Percentiles rank a stretch among this genome's conserved stretches.
These are phyloP conservation scores for Backusella sp. DNA, from an alignment of 192 early-diverging fungal species.

Conservation along the genomic window DNA sequence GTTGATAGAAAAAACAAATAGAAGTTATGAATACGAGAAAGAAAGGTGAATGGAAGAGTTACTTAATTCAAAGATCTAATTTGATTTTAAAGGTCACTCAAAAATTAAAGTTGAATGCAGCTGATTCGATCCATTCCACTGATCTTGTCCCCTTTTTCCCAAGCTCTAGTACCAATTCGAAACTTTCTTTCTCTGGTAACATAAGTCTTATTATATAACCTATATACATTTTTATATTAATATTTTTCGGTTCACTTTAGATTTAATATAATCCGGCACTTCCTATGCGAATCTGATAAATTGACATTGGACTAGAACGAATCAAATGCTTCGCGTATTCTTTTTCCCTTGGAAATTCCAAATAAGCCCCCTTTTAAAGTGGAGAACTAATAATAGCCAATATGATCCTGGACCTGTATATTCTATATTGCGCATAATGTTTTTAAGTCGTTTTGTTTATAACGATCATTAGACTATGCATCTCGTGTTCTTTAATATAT, in stretches of 20 bases:
- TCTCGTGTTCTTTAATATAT: neutral
- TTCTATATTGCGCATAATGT: neutral
- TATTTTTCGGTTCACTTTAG: neutral
- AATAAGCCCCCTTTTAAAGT: neutral
- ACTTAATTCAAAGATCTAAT: neutral
- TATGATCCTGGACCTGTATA: neutral
- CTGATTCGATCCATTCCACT: constrained; percentile 11
- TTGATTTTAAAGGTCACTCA: constrained; percentile 13
- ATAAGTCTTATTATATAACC: neutral
- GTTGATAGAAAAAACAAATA: neutral
- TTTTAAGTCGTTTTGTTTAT: neutral
- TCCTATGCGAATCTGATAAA: neutral
- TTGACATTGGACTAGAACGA: neutral
- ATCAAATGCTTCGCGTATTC: constrained; percentile 1
- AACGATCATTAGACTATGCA: neutral
- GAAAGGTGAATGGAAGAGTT: neutral
- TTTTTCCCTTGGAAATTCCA: neutral
- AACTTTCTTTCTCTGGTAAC: neutral
- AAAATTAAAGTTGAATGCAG: constrained; percentile 12
- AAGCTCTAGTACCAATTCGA: neutral
- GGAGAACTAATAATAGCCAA: neutral
- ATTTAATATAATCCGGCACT: neutral
- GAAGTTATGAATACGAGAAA: neutral
- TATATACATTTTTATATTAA: neutral
- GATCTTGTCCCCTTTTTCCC: constrained; percentile 7